phyloP scores from a whole-genome alignment of 768 basidiomycete species.

The Suillus decipiens region DNA sequence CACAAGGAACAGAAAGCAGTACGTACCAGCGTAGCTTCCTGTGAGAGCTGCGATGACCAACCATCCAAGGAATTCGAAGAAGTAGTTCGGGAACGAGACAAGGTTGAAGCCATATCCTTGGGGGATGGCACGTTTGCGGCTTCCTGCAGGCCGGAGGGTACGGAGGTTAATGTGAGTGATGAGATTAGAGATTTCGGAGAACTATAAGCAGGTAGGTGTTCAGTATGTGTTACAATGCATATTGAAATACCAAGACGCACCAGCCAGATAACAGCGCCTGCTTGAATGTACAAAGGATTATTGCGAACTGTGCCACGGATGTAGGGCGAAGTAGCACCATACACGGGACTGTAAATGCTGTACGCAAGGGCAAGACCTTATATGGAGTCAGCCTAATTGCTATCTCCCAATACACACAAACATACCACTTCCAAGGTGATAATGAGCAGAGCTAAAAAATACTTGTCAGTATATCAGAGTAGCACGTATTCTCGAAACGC shows the following conservation, averaged over 20 bases:
- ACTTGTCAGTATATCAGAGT: slow-evolving; percentile 4
- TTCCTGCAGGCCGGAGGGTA: slow-evolving; percentile 78
- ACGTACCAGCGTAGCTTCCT: slow-evolving; percentile 70
- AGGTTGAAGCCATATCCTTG: slow-evolving; percentile 88
- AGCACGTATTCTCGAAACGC: slow-evolving; percentile 18
- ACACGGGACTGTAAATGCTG: slow-evolving; percentile 81
- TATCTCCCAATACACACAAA: not conserved
- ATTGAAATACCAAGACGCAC: slow-evolving; percentile 40
- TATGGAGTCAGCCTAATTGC: slow-evolving; percentile 4
- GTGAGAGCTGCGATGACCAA: slow-evolving; percentile 72
- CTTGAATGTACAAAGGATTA: slow-evolving; percentile 66
- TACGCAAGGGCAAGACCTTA: slow-evolving; percentile 75
- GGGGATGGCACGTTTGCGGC: slow-evolving; percentile 81
- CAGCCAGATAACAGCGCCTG: slow-evolving; percentile 67
- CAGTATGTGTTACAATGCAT: not conserved
- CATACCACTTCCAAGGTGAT: slow-evolving; percentile 75
- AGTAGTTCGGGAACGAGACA: slow-evolving; percentile 93
- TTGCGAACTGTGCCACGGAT: slow-evolving; percentile 64
- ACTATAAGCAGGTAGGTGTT: slow-evolving; percentile 46
- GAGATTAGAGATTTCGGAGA: slow-evolving; percentile 83
- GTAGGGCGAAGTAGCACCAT: slow-evolving; percentile 63
- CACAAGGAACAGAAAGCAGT: not conserved
- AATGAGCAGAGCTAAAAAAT: slow-evolving; percentile 75
- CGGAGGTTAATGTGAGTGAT: slow-evolving; percentile 81
- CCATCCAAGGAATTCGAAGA: slow-evolving; percentile 87